These are phyloP conservation scores for Cladosporium phlei DNA, from an alignment of 2,329 filamentous ascomycete genomes.

Conservation along the genomic window DNA sequence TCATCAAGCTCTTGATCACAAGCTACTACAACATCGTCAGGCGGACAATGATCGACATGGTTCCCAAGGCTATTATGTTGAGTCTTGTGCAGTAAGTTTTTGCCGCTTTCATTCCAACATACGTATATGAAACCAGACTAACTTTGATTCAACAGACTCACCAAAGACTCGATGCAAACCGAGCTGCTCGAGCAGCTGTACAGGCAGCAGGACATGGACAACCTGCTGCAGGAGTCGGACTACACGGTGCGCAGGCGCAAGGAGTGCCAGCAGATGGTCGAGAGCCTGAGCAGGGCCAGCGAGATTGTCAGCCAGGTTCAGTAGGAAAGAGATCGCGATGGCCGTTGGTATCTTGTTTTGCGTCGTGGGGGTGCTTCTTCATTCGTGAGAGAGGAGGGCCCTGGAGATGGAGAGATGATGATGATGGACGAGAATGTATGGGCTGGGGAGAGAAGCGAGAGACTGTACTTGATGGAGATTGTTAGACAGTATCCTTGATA, in stretches of 20 bases:
- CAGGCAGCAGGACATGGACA: slow-evolving; percentile 81
- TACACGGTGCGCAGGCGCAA: slow-evolving; percentile 92
- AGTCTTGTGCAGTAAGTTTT: slow-evolving; percentile 81
- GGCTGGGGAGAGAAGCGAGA: too few species aligned
- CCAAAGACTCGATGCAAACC: slow-evolving; percentile 97
- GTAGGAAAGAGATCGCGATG: slow-evolving; percentile 34
- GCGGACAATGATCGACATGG: slow-evolving; percentile 99
- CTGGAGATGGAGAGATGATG: too few species aligned
- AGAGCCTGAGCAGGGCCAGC: slow-evolving; percentile 80
- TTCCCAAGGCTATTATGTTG: slow-evolving; percentile 98
- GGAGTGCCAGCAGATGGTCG: slow-evolving; percentile 99
- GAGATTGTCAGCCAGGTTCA: slow-evolving; percentile 87
- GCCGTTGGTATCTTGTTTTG: too few species aligned
- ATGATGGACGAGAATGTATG: too few species aligned
- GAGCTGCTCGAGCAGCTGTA: slow-evolving; percentile 98
- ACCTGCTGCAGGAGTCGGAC: slow-evolving; percentile 94
- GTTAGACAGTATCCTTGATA: too few species aligned
- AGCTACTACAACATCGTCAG: slow-evolving; percentile 98
- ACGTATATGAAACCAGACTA: background rate
- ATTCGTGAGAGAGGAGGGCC: too few species aligned
- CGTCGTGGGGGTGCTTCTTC: too few species aligned
- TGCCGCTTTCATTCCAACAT: slow-evolving; percentile 17
- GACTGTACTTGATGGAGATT: too few species aligned
- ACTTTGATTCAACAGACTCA: slow-evolving; percentile 56
- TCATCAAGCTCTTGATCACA: slow-evolving; percentile 94